Base-by-base conservation (phyloP, 805 yeast genomes). In the Lipomyces japonicus region DNA sequence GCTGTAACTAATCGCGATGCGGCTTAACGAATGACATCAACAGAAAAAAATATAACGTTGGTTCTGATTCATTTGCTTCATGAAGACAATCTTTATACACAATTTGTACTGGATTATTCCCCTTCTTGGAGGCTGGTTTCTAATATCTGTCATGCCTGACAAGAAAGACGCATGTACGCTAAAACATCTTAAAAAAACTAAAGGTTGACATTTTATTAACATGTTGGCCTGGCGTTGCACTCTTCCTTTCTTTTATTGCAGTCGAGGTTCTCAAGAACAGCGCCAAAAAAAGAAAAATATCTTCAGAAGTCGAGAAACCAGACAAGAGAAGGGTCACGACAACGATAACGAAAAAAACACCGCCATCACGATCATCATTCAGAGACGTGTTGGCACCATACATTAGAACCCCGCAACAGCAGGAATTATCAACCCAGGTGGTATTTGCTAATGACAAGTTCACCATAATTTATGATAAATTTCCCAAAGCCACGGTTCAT, bases 401-500 rank as follows among this genome's bases (percentile, higher is more conserved):
- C 64, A 69, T 84, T 9, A 66, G 64, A 16, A 44, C 67, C 21
- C 86, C 88, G 0, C 72, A 70, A 7, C 51, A 55, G 5, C 36
- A 14, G 38, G 19, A 64, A 62, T 44, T 67, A 2, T 54, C 62
- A 1, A 70, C 66, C 2, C 54, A 60, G 2, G 76, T 81, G 1
- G 44, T 81, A 0, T 77, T 64, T 53, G 63, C 67, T 46, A 84
- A 84, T 51, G 75, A 73, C 0, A 66, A 76, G 32, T 81, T 74
- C 12, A 75, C 79, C 2, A 77, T 85, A 2, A 70, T 86, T 10
- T 65, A 67, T 36, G 95, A 86, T 63, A 63, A 62, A 26, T 86
- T 70, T 61, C 86, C 90, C 3, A 86, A 86, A 63, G 69, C 89
- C 0, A 51, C 67, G 3, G 67, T 76, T 32, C 95, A 86, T 65